A percentile compares a stretch with the other conserved stretches of the same genome.
These are phyloP conservation scores for Kokia cookei DNA, from an alignment of 441 rosid genomes.

Conservation along the genomic window DNA sequence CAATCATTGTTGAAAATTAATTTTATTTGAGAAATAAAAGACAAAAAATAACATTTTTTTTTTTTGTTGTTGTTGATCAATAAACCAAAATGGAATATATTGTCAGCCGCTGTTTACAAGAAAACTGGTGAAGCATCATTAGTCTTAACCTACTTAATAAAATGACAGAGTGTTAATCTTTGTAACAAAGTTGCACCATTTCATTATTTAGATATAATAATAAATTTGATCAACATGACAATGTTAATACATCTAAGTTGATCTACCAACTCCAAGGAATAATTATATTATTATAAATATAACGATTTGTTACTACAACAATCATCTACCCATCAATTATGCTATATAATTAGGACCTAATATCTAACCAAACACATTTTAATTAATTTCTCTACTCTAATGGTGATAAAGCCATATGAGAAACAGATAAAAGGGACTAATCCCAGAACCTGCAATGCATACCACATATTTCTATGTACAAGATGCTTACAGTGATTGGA, in stretches of 20 bases:
- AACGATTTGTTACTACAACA: not conserved
- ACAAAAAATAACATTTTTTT: not conserved
- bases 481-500: slow-evolving; percentile 9
- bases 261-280: not conserved
- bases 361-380: slow-evolving; percentile 3
- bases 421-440: slow-evolving; percentile 1
- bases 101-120: not conserved
- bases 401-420: not conserved
- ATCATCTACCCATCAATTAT: slow-evolving; percentile 3
- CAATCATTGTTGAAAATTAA: not conserved
- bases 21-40: not conserved
- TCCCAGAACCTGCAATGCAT: slow-evolving; percentile 20
- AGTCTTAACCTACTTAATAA: not conserved
- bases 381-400: slow-evolving; percentile 7
- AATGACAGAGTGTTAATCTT: no score
- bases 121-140: not conserved
- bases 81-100: not conserved
- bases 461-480: slow-evolving; percentile 37
- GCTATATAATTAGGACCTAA: slow-evolving; percentile 8
- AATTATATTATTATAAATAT: not conserved
- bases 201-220: not conserved
- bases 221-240: not conserved
- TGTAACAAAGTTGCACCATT: not conserved
- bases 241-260: no score
- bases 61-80: not conserved